These are phyloP conservation scores for Apophysomyces variabilis DNA, from an alignment of 371 early-diverging fungal genomes.

Conservation along the genomic window DNA sequence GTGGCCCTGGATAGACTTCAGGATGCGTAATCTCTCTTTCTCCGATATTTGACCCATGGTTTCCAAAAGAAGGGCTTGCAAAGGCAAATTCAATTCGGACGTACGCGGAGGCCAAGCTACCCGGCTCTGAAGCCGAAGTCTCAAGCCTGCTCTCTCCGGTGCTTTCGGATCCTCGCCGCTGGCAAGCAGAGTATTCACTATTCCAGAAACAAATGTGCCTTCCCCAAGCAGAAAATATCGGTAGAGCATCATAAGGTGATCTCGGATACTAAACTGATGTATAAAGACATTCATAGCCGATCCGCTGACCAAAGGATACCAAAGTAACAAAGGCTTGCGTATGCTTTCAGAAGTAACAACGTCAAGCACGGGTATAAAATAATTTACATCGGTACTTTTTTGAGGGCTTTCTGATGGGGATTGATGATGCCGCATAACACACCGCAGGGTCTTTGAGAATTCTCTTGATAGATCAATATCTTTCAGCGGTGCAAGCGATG, in stretches of 20 bases:
- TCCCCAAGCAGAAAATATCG: slow-evolving; percentile 49
- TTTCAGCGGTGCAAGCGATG: slow-evolving; percentile 15
- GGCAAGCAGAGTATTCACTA: slow-evolving; percentile 39
- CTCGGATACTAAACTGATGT: slow-evolving; percentile 47
- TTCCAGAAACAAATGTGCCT: slow-evolving; percentile 39
- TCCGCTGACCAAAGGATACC: slow-evolving; percentile 50
- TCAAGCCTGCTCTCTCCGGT: slow-evolving; percentile 10
- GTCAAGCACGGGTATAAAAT: slow-evolving; percentile 40
- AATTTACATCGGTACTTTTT: slow-evolving; percentile 3
- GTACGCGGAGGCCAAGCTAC: slow-evolving; percentile 50
- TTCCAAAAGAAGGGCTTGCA: slow-evolving; percentile 48
- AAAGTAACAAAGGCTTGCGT: slow-evolving; percentile 35
- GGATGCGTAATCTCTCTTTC: not conserved
- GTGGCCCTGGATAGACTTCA: slow-evolving; percentile 3
- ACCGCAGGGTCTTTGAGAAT: slow-evolving; percentile 21
- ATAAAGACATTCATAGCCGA: slow-evolving; percentile 55
- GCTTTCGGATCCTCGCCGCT: slow-evolving; percentile 17
- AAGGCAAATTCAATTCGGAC: slow-evolving; percentile 44
- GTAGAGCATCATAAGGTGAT: slow-evolving; percentile 42
- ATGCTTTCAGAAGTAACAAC: slow-evolving; percentile 39
- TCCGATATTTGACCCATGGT: slow-evolving; percentile 19
- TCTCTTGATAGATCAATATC: slow-evolving; percentile 23
- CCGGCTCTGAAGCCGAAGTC: slow-evolving; percentile 14
- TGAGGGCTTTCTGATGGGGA: slow-evolving; percentile 6
- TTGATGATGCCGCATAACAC: slow-evolving; percentile 17